These are phyloP conservation scores for Neurospora sp. DNA, from an alignment of 495 filamentous ascomycete genomes.

Conservation along the genomic window DNA sequence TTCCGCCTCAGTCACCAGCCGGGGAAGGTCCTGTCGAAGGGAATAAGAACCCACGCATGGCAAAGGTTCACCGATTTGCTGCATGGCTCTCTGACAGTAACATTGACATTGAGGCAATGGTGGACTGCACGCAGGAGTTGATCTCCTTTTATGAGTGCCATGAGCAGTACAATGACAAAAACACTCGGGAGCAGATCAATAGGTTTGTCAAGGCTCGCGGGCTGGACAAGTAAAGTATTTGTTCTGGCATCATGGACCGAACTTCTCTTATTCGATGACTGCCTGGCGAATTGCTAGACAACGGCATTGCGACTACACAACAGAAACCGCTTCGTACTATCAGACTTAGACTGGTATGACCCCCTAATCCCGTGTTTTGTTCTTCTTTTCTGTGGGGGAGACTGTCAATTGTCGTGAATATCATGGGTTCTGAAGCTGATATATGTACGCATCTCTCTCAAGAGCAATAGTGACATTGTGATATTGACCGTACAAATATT, in stretches of 20 bases:
- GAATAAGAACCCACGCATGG: conserved; percentile 20
- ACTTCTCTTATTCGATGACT: not conserved
- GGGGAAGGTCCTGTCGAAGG: conserved; percentile 11
- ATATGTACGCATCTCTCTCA: not conserved
- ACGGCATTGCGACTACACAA: not conserved
- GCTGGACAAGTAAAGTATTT: conserved; percentile 51
- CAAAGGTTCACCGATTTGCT: conserved; percentile 63
- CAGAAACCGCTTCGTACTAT: not conserved
- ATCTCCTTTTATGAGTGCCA: conserved; percentile 91
- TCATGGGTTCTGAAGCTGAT: not conserved
- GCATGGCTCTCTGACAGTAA: conserved; percentile 87
- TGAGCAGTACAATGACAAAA: conserved; percentile 82
- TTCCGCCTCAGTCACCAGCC: not conserved
- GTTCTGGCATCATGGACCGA: not conserved
- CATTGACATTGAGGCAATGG: conserved; percentile 82
- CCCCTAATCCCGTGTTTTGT: not conserved
- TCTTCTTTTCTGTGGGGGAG: no score
- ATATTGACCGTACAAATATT: not conserved
- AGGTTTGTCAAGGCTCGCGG: conserved; percentile 75
- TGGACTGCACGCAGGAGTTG: conserved; percentile 90
- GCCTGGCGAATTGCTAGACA: not conserved
- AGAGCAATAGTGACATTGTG: not conserved
- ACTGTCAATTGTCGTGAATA: not conserved
- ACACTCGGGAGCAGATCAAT: conserved; percentile 51
- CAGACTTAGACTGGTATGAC: not conserved